These are phyloP conservation scores for Fraxinus angustifolia DNA, from an alignment of 305 asterid genomes.

Conservation along the genomic window DNA sequence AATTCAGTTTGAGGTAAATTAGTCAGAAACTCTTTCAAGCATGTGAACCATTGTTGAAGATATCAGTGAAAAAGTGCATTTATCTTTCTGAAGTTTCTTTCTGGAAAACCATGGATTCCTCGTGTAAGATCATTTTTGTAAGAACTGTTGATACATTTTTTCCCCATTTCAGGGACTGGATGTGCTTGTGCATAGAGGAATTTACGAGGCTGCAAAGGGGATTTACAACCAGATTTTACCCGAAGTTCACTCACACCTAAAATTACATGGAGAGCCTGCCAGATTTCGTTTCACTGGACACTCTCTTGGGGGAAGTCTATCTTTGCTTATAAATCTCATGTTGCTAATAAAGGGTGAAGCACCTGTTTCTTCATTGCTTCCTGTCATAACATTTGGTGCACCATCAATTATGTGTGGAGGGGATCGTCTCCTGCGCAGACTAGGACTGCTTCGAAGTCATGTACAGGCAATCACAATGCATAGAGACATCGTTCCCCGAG, in stretches of 20 bases:
- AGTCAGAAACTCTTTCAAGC: background rate
- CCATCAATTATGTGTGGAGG: slow-evolving; percentile 98
- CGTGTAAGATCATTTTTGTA: background rate
- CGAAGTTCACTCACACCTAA: slow-evolving; percentile 62
- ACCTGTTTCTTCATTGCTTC: slow-evolving; percentile 66
- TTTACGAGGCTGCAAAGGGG: slow-evolving; percentile 96
- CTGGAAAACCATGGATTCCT: background rate
- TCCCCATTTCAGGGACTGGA: slow-evolving; percentile 59
- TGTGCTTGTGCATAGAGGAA: slow-evolving; percentile 88
- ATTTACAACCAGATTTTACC: slow-evolving; percentile 90
- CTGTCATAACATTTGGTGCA: slow-evolving; percentile 82
- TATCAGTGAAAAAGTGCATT: background rate
- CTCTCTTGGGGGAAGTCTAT: slow-evolving; percentile 95
- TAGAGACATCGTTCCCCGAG: slow-evolving; percentile 92
- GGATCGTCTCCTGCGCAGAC: slow-evolving; percentile 55
- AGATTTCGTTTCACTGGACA: slow-evolving; percentile 84
- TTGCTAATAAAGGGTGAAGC: slow-evolving; percentile 67
- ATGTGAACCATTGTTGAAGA: background rate
- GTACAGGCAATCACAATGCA: slow-evolving; percentile 76
- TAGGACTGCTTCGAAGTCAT: slow-evolving; percentile 71
- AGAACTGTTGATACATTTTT: slow-evolving; percentile 4
- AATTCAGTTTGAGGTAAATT: slow-evolving; percentile 77
- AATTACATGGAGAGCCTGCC: slow-evolving; percentile 54
- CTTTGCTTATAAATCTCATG: slow-evolving; percentile 83
- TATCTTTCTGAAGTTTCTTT: background rate